Percentiles rank a stretch among this genome's conserved stretches.
These are phyloP conservation scores for Cucurbita pepo DNA, from an alignment of 306 rosid species.

Conservation along the genomic window DNA sequence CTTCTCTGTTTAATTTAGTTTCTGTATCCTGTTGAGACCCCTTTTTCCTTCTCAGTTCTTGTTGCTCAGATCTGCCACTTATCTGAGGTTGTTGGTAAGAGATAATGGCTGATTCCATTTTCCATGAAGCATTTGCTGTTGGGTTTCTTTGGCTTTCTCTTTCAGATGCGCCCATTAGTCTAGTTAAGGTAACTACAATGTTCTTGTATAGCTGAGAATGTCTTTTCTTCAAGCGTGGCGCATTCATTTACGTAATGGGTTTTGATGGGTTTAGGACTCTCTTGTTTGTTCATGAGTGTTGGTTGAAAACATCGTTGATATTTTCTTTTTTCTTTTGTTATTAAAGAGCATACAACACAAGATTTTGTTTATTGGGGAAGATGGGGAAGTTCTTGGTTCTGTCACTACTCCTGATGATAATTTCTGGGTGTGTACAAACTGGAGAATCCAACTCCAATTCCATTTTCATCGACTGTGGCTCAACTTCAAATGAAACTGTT, in stretches of 20 bases:
- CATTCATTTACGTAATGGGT: not conserved
- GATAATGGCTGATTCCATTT: not conserved
- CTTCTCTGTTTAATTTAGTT: not conserved
- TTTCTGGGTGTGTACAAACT: conserved; percentile 15
- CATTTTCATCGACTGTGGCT: conserved; percentile 58
- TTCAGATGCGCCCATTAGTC: conserved; percentile 8
- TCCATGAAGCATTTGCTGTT: not conserved
- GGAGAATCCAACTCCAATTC: conserved; percentile 46
- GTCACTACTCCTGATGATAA: conserved; percentile 21
- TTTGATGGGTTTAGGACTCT: not conserved
- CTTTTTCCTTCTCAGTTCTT: not conserved
- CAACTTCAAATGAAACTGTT: conserved; percentile 50
- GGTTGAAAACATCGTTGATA: not conserved
- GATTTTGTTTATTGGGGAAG: conserved; percentile 3
- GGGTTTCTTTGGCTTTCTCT: not conserved
- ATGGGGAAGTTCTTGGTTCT: conserved; percentile 34
- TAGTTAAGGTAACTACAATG: conserved; percentile 14
- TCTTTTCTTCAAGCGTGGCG: not conserved
- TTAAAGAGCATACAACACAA: not conserved
- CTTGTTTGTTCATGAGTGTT: not conserved
- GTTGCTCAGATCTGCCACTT: conserved; percentile 2
- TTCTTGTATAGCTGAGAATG: conserved; percentile 19
- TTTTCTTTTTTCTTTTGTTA: not conserved
- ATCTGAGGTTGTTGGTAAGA: not conserved
- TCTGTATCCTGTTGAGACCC: conserved; percentile 8